A percentile compares a stretch with the other conserved stretches of the same genome.
Evolutionary conservation across 495 filamentous ascomycete genomes (phyloP).

Genomic region (Aspergillus leporis): DNA sequence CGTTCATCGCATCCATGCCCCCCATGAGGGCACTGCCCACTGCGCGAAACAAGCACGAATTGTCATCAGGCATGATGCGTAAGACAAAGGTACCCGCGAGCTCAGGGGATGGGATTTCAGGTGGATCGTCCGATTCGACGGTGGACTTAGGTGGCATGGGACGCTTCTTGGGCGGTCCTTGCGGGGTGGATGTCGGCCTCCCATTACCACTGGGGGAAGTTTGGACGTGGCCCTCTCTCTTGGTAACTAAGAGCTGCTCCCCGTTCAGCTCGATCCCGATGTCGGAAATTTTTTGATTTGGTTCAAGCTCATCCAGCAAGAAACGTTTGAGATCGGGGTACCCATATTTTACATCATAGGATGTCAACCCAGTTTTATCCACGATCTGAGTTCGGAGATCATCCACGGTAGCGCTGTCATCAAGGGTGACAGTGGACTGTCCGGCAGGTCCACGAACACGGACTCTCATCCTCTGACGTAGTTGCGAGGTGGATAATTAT

Average conservation of each 20-base stretch:
- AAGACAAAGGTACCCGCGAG: conserved; percentile 70
- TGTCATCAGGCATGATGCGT: conserved; percentile 96
- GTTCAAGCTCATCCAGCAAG: conserved; percentile 51
- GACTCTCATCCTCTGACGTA: conserved; percentile 51
- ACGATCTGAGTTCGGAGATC: conserved; percentile 60
- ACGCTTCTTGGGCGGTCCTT: conserved; percentile 21
- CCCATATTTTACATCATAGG: conserved; percentile 81
- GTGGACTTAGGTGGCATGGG: conserved; percentile 22
- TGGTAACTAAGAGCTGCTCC: conserved; percentile 74
- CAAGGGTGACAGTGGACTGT: conserved; percentile 60
- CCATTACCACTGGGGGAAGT: conserved; percentile 20
- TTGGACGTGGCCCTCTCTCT: conserved; percentile 35
- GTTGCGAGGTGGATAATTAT: background rate
- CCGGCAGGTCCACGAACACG: conserved; percentile 65
- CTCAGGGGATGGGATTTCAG: conserved; percentile 64
- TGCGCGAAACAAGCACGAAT: conserved; percentile 91
- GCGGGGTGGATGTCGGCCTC: conserved; percentile 21
- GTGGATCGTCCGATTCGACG: conserved; percentile 55
- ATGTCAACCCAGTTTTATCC: conserved; percentile 49
- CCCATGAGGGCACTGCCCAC: conserved; percentile 76
- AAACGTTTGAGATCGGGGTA: conserved; percentile 75
- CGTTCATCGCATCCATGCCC: conserved; percentile 67
- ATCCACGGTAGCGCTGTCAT: conserved; percentile 62
- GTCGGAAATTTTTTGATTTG: conserved; percentile 49
- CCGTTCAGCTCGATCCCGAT: conserved; percentile 72